Evolutionary conservation across 768 basidiomycete genomes (phyloP), one percentile per base, ranked within the genome.

Genomic region (Tulasnella sp.): DNA sequence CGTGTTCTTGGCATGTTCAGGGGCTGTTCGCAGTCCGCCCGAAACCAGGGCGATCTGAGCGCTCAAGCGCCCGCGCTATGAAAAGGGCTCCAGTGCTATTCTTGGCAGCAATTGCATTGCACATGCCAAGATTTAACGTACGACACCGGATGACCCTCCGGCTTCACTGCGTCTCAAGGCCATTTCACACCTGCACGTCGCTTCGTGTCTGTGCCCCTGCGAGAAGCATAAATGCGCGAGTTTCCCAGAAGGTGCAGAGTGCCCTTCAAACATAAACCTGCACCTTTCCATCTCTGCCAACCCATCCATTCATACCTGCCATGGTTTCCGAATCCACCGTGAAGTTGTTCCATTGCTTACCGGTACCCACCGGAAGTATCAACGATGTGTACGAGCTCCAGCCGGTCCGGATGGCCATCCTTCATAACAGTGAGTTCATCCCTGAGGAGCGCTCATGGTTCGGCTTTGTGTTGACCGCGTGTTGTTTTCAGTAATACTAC

Each of bases 331-430:
- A 64, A 34, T 25, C 58, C 58, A 25, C 58, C 29, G 8, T 70
- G 22, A 70, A 76, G 19, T 64, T 76, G 29, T 76, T 39, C 67
- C 31, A 70, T 14, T 76, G 75, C 69, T 25, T 76, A 17, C 67
- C 67, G 17, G 40, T 76, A 9, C 75, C 75, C 25, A n/a, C 64
- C 25, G 75, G 75, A 17, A 31, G 37, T 31, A 1, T 39, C 36
- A 71, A 38, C n/a, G 40, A 76, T 39, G 2, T 69, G 1, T 42
- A 45, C 64, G 75, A 76, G 39, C 31, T 68, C 14, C 75, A 76
- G 52, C 64, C 75, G 19, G 17, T 76, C 38, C 75, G 75, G 19
- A 76, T 76, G 75, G 69, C 67, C 52, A 31, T 75, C 34, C 29
- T 75, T 37, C 74, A 75, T 64, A 75, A 75, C 64, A 67, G 74